phyloP scores from a whole-genome alignment of 2,329 filamentous ascomycete genomes.

The Cercospora sp. region DNA sequence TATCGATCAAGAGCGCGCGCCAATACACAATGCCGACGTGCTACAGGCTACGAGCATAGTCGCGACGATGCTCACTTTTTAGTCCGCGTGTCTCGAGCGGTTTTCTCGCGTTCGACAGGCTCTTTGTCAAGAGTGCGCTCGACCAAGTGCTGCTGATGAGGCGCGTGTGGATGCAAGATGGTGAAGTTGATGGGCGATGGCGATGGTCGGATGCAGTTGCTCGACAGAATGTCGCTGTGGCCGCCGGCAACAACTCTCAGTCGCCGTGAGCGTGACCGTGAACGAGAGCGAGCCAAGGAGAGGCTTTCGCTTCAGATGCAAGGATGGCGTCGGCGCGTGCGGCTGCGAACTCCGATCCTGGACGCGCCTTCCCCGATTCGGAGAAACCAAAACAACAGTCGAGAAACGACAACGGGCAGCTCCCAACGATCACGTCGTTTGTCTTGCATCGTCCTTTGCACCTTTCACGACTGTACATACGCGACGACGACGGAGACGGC shows the following conservation, averaged over 20 bases:
- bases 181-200: neutral
- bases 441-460: neutral
- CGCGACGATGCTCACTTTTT: neutral
- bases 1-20: slow-evolving; percentile 22
- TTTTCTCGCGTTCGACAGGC: neutral
- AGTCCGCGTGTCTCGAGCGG: neutral
- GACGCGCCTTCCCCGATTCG: neutral
- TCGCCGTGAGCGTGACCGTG: neutral
- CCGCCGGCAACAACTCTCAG: neutral
- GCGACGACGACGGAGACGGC: neutral
- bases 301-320: neutral
- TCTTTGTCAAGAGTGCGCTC: neutral
- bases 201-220: neutral
- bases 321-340: neutral
- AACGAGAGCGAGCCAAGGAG: neutral
- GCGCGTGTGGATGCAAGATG: neutral
- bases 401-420: neutral
- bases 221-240: neutral
- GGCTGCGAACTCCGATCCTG: neutral
- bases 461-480: slow-evolving; percentile 9
- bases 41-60: slow-evolving; percentile 2
- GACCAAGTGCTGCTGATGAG: neutral
- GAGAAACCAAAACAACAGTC: slow-evolving; percentile 3
- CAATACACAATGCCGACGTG: neutral
- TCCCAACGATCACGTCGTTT: neutral